Percentiles rank a stretch among this genome's conserved stretches.
These are phyloP conservation scores for Teratosphaeria nubilosa DNA, from an alignment of 2,329 filamentous ascomycete species.

Conservation along the genomic window DNA sequence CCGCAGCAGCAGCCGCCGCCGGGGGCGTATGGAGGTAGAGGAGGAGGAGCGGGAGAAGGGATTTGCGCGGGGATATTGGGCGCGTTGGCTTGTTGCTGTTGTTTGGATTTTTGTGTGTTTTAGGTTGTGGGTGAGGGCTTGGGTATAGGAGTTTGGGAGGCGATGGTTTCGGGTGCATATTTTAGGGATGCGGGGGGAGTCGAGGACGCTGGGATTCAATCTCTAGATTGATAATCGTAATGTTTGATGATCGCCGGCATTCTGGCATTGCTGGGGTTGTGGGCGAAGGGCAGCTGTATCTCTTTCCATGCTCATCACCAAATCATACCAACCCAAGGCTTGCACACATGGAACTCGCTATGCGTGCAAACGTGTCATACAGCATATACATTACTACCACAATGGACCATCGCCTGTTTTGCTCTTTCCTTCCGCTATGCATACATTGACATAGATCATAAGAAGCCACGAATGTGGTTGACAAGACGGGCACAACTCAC, in stretches of 20 bases:
- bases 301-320: no score
- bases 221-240: background rate
- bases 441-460: background rate
- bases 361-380: background rate
- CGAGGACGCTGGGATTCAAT: background rate
- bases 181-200: background rate
- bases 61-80: slow-evolving; percentile 39
- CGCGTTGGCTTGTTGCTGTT: slow-evolving; percentile 41
- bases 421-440: background rate
- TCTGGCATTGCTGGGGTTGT: no score
- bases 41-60: slow-evolving; percentile 21
- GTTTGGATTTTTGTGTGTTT: slow-evolving; percentile 29
- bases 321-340: no score
- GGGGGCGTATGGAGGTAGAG: slow-evolving; percentile 15
- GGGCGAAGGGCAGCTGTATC: no score
- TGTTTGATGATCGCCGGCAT: background rate
- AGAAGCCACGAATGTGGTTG: background rate
- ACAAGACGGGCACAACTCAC: background rate
- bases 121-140: background rate
- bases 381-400: background rate
- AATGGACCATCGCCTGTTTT: background rate
- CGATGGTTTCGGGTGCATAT: background rate
- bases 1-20: slow-evolving; percentile 26
- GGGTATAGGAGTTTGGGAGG: background rate
- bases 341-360: no score